Evolutionary conservation across 371 early-diverging fungal genomes (phyloP).

Genomic region (Blakeslea trispora): DNA sequence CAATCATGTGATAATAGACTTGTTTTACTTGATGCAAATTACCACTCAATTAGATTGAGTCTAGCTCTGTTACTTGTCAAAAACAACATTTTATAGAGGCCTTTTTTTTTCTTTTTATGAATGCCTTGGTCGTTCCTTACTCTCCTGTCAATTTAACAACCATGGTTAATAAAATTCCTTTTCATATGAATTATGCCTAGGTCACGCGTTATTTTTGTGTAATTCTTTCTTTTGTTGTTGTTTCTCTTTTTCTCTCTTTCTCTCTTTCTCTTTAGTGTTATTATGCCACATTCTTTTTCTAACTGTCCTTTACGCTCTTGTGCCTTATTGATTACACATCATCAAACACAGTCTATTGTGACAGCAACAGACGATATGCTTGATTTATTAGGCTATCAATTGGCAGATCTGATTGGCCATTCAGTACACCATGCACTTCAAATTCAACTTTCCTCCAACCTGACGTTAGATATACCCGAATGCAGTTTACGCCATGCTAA

Average conservation of each 20-base stretch:
- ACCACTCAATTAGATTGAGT: no score
- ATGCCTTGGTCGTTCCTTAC: no score
- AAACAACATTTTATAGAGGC: no score
- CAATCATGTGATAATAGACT: no score
- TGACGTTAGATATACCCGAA: conserved; percentile 17
- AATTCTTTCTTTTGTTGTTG: background rate
- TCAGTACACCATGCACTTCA: conserved; percentile 12
- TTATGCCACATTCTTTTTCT: conserved; percentile 8
- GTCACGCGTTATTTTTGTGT: no score
- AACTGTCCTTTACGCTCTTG: conserved; percentile 18
- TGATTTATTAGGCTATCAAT: conserved; percentile 13
- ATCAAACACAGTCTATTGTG: conserved; percentile 12
- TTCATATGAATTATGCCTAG: no score
- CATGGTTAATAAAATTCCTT: no score
- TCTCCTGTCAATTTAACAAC: no score
- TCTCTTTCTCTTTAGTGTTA: background rate
- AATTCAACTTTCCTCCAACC: conserved; percentile 12
- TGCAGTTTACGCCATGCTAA: conserved; percentile 22
- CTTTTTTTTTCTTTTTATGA: no score
- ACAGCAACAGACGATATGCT: conserved; percentile 22
- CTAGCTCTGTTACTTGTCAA: no score
- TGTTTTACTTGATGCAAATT: no score
- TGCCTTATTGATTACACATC: conserved; percentile 13
- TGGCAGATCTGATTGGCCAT: conserved; percentile 16
- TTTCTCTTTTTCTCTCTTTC: conserved; percentile 9